These are phyloP conservation scores for Calcarisporium arbuscula DNA, from an alignment of 2,329 filamentous ascomycete species.

Conservation along the genomic window DNA sequence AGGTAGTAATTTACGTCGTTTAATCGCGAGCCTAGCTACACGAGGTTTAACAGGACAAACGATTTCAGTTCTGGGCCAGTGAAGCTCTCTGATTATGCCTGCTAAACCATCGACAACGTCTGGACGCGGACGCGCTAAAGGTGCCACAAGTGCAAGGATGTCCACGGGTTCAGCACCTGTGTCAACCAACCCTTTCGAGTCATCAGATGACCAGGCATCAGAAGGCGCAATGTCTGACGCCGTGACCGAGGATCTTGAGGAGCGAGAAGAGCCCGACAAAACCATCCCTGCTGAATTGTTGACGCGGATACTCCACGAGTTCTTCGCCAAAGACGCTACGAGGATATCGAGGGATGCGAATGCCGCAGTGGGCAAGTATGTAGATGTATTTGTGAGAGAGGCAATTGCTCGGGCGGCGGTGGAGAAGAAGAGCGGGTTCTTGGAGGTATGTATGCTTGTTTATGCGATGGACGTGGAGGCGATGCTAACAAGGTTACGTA, in stretches of 20 bases:
- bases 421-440: constrained; percentile 62
- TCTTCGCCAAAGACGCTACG: constrained; percentile 67
- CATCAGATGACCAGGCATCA: constrained; percentile 24
- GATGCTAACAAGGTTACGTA: constrained; percentile 25
- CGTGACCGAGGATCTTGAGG: constrained; percentile 21
- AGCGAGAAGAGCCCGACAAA: constrained; percentile 31
- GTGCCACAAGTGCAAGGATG: constrained; percentile 17
- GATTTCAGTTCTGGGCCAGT: constrained; percentile 1
- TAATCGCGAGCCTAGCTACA: too few species aligned
- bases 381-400: constrained; percentile 87
- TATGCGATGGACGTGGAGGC: not conserved
- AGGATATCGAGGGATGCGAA: constrained; percentile 74
- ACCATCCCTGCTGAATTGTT: constrained; percentile 68
- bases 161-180: constrained; percentile 16
- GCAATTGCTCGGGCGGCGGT: constrained; percentile 73
- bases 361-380: constrained; percentile 70
- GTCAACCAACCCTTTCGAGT: constrained; percentile 29
- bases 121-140: constrained; percentile 29
- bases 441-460: constrained; percentile 54
- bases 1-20: too few species aligned
- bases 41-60: too few species aligned
- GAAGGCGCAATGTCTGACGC: constrained; percentile 9
- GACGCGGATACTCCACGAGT: constrained; percentile 69
- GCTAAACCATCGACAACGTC: constrained; percentile 31
- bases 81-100: constrained; percentile 27